A percentile compares a stretch with the other conserved stretches of the same genome.
phyloP scores from a whole-genome alignment of 202 grass and related monocot genomes.

The Schoenoplectus tabernaemontani region DNA sequence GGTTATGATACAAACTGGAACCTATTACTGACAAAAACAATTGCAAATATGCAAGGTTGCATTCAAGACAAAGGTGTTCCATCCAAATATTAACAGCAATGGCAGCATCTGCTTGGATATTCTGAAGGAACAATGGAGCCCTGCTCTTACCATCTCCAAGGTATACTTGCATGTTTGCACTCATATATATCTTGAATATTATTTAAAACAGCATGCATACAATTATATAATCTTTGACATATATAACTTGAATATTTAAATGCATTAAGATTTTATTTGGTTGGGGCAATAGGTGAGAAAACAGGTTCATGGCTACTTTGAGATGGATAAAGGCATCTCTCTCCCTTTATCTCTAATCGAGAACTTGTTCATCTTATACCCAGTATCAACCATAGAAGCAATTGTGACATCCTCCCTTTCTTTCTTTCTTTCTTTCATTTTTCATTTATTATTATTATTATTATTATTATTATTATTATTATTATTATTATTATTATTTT shows the following conservation, averaged over 20 bases:
- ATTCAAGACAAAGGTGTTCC: conserved; percentile 83
- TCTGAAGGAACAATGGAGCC: conserved; percentile 93
- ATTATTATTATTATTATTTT: no score
- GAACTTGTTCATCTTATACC: not conserved
- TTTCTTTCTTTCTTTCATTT: no score
- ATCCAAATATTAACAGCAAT: conserved; percentile 87
- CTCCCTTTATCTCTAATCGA: not conserved
- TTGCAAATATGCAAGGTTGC: conserved; percentile 41
- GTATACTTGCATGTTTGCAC: conserved; percentile 23
- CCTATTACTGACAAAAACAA: conserved; percentile 10
- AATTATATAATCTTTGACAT: not conserved
- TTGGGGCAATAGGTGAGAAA: not conserved
- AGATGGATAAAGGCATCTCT: not conserved
- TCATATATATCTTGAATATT: no score
- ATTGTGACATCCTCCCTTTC: not conserved
- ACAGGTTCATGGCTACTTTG: not conserved
- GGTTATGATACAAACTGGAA: not conserved
- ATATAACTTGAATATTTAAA: conserved; percentile 1
- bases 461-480: no score
- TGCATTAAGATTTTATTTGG: not conserved
- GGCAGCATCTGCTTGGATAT: conserved; percentile 93
- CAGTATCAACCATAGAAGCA: not conserved
- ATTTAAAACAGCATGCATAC: no score
- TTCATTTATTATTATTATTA: no score
- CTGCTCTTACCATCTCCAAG: conserved; percentile 86